Evolutionary conservation across 139 green algal genomes (phyloP).

Genomic region (Trebouxia sp.): DNA sequence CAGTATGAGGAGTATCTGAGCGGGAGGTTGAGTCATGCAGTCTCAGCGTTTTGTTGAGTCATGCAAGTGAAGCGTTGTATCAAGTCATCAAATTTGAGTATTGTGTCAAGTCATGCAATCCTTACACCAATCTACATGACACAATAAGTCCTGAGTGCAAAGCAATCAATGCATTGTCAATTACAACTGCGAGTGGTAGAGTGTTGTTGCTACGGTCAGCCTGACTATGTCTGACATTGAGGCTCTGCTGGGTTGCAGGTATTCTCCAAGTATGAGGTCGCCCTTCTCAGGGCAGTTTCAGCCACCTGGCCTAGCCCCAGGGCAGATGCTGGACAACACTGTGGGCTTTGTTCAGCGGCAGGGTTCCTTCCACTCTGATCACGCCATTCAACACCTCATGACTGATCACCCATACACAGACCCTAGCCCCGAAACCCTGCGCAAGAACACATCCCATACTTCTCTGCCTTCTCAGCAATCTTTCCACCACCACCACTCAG

Average conservation of each 20-base stretch:
- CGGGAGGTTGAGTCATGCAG: too few species aligned
- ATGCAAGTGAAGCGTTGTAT: too few species aligned
- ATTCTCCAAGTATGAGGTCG: not conserved
- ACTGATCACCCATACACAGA: not conserved
- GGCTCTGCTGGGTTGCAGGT: too few species aligned
- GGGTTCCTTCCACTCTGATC: constrained; percentile 6
- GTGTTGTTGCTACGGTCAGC: too few species aligned
- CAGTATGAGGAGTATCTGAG: too few species aligned
- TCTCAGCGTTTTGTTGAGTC: too few species aligned
- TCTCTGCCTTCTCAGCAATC: not conserved
- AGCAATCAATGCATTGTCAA: too few species aligned
- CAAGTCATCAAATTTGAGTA: too few species aligned
- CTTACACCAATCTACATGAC: too few species aligned
- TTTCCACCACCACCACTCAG: not conserved
- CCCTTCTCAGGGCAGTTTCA: not conserved
- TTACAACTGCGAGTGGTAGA: not conserved
- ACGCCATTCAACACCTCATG: constrained; percentile 17
- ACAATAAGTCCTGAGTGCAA: too few species aligned
- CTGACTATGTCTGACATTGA: too few species aligned
- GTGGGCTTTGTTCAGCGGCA: constrained; percentile 19
- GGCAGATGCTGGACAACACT: not conserved
- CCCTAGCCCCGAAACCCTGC: not conserved
- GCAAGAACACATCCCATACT: not conserved
- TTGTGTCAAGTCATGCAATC: too few species aligned
- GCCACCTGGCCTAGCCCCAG: not conserved